phyloP scores from a whole-genome alignment of 148 eudicot genomes.

The Vaccinium corymbosum region DNA sequence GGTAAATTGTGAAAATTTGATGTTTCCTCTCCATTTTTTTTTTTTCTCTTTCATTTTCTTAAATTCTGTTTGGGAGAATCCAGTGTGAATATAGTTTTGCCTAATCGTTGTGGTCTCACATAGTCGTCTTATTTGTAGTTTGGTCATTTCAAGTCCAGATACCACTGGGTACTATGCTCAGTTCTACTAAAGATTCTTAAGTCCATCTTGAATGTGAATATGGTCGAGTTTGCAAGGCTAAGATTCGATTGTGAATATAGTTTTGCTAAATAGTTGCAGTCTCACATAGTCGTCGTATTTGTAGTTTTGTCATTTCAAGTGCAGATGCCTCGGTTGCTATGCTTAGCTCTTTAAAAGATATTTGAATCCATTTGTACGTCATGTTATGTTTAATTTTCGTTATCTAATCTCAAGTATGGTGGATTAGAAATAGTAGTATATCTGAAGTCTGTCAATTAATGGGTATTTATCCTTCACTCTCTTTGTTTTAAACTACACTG shows the following conservation, averaged over 20 bases:
- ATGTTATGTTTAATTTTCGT: background rate
- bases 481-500: background rate
- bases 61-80: background rate
- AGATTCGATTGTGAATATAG: background rate
- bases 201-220: too few species aligned
- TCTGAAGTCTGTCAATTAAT: background rate
- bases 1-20: background rate
- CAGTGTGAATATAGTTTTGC: background rate
- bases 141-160: background rate
- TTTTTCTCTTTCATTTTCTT: background rate
- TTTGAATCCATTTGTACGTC: background rate
- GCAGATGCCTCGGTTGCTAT: background rate
- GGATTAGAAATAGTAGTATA: background rate
- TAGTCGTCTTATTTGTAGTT: background rate
- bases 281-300: background rate
- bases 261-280: background rate
- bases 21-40: background rate
- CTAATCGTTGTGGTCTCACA: background rate
- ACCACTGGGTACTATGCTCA: background rate
- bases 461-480: background rate
- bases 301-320: background rate
- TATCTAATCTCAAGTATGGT: background rate
- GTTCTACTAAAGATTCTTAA: background rate
- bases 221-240: background rate
- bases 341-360: background rate